A percentile compares a stretch with the other conserved stretches of the same genome.
Evolutionary conservation across 768 basidiomycete species (phyloP).

Genomic region (Mycena pura): DNA sequence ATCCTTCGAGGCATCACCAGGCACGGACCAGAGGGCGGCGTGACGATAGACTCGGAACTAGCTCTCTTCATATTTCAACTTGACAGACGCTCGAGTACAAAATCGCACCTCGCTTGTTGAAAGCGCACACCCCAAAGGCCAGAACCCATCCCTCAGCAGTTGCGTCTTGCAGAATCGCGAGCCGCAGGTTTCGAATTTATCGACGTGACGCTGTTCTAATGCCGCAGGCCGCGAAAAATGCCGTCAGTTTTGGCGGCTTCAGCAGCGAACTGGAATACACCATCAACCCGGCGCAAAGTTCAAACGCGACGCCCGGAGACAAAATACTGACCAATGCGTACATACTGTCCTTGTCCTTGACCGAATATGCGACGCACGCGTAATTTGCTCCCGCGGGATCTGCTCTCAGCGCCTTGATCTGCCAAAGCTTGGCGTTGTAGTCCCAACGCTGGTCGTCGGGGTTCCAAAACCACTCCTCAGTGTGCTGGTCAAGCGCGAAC

Average conservation of each 20-base stretch:
- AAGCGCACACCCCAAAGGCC: too few species aligned
- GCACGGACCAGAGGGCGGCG: too few species aligned
- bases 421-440: constrained; percentile 3
- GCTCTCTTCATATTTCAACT: too few species aligned
- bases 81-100: too few species aligned
- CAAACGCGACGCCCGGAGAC: neutral
- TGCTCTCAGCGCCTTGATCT: constrained; percentile 20
- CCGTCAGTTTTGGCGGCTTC: constrained; percentile 17
- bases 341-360: constrained; percentile 7
- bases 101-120: too few species aligned
- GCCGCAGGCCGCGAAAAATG: constrained; percentile 9
- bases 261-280: neutral
- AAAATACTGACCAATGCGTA: constrained; percentile 19
- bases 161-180: too few species aligned
- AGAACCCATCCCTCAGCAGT: too few species aligned
- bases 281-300: neutral
- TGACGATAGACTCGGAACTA: too few species aligned
- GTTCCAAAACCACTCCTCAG: constrained; percentile 13
- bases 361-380: constrained; percentile 4
- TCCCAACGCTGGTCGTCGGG: neutral
- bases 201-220: too few species aligned
- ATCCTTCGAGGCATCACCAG: too few species aligned
- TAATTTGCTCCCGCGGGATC: constrained; percentile 8
- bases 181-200: too few species aligned
- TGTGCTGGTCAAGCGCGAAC: neutral